These are phyloP conservation scores for Erythrophleum fordii DNA, from an alignment of 306 rosid genomes.

Conservation along the genomic window DNA sequence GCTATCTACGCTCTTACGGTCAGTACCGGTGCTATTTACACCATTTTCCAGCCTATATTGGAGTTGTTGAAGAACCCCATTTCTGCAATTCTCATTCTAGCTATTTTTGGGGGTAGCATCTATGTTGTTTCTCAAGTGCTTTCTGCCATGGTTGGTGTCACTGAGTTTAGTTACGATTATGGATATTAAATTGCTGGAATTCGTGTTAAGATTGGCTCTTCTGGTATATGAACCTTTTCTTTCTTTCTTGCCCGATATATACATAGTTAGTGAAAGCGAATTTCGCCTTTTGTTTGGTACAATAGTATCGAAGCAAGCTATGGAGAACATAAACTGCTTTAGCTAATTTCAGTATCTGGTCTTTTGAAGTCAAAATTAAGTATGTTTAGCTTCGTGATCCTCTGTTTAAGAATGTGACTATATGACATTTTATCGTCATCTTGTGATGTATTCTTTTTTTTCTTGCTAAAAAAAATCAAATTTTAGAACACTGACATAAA, in stretches of 20 bases:
- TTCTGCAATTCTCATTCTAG: constrained; percentile 75
- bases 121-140: constrained; percentile 74
- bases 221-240: background rate
- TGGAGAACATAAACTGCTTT: background rate
- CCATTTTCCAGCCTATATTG: constrained; percentile 57
- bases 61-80: constrained; percentile 89
- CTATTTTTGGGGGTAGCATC: constrained; percentile 65
- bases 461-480: background rate
- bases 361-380: background rate
- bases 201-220: background rate
- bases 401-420: background rate
- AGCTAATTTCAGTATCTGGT: background rate
- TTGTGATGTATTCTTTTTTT: background rate
- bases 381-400: background rate
- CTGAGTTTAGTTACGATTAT: constrained; percentile 78
- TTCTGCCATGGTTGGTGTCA: constrained; percentile 89
- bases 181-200: constrained; percentile 43
- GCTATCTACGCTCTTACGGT: constrained; percentile 82
- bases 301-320: too few species aligned
- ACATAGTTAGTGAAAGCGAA: background rate
- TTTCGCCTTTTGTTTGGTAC: background rate
- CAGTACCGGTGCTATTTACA: constrained; percentile 69
- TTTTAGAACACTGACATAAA: too few species aligned
- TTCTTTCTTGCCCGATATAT: background rate
- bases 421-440: background rate